These are phyloP conservation scores for Cyathus striatus DNA, from an alignment of 768 basidiomycete genomes.

Conservation along the genomic window DNA sequence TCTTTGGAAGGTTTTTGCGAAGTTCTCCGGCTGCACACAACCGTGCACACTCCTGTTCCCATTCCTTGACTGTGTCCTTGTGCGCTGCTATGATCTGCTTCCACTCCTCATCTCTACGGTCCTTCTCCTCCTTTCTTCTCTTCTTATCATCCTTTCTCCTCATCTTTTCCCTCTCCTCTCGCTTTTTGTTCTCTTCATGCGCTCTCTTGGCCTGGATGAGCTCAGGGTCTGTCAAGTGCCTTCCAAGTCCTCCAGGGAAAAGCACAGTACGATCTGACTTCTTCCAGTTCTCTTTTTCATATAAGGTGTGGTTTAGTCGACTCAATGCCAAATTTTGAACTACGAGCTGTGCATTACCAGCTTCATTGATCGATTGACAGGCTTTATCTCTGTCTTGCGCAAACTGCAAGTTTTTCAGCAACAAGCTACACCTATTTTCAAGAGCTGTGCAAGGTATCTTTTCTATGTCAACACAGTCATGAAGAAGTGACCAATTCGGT, in stretches of 20 bases:
- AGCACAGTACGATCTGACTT: conserved; percentile 3
- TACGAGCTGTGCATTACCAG: conserved; percentile 11
- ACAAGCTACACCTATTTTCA: no score
- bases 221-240: conserved; percentile 4
- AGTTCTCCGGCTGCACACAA: not conserved
- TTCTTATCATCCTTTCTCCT: not conserved
- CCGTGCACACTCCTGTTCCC: conserved; percentile 1
- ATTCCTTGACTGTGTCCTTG: not conserved
- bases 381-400: no score
- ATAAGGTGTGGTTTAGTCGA: conserved; percentile 8
- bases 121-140: conserved; percentile 4
- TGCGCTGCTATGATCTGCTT: not conserved
- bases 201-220: conserved; percentile 1
- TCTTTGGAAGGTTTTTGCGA: conserved; percentile 5
- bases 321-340: conserved; percentile 13
- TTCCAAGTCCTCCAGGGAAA: conserved; percentile 8
- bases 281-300: conserved; percentile 11
- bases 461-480: no score
- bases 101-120: conserved; percentile 1
- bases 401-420: no score
- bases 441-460: no score
- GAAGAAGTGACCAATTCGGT: conserved; percentile 17
- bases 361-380: conserved; percentile 11
- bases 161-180: conserved; percentile 4
- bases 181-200: not conserved